A percentile compares a stretch with the other conserved stretches of the same genome.
phyloP scores from a whole-genome alignment of 257 asterid genomes.

The Gardenia jasminoides region DNA sequence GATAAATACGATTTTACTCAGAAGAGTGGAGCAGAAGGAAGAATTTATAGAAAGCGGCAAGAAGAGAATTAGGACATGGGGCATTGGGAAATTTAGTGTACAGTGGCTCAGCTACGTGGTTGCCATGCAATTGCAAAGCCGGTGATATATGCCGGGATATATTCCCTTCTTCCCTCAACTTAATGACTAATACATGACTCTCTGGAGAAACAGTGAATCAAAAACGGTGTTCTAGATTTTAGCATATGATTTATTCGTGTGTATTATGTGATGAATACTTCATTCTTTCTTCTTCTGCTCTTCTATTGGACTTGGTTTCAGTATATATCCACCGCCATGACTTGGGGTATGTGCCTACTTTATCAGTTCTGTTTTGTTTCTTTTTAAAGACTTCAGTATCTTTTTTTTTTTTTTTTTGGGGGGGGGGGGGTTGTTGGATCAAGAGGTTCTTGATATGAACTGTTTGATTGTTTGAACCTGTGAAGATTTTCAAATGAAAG shows the following conservation, averaged over 20 bases:
- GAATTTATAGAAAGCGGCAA: neutral
- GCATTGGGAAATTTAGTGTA: neutral
- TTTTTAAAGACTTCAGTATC: no score
- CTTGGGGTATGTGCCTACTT: no score
- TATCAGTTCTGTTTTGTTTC: no score
- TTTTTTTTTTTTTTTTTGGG: no score
- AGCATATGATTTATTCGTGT: neutral
- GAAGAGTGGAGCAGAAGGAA: neutral
- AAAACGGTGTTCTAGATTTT: neutral
- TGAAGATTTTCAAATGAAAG: no score
- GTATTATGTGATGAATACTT: neutral
- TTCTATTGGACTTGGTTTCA: neutral
- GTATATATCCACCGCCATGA: neutral
- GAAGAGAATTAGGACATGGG: neutral
- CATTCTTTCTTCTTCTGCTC: neutral
- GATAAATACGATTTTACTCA: neutral
- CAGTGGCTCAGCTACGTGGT: neutral
- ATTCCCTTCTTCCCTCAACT: neutral
- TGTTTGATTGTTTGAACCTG: no score
- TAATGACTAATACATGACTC: neutral
- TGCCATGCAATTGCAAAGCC: neutral
- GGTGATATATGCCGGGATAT: neutral
- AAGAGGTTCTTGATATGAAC: no score
- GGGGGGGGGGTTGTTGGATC: no score
- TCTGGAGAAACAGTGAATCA: neutral